Conservation (phyloP, 306 rosid species). For the Citrullus colocynthis region DNA sequence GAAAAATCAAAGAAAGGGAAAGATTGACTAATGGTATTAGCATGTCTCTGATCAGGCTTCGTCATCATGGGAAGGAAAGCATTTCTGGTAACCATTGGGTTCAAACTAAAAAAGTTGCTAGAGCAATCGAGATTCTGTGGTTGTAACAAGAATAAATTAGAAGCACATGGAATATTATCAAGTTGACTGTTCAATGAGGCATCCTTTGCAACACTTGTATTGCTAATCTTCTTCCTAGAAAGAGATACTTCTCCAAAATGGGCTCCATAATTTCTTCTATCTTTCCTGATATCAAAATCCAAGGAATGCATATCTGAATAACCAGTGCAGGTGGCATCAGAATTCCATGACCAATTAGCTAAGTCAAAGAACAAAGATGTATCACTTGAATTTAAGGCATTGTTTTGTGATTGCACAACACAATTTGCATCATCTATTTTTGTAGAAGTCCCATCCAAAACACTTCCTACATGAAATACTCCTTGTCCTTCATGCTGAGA, state of each 20-base stretch:
- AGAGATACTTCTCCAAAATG: constrained; percentile 21
- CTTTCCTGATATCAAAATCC: constrained; percentile 17
- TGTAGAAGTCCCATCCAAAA: constrained; percentile 20
- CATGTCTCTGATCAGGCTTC: constrained; percentile 25
- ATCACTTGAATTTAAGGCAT: constrained; percentile 21
- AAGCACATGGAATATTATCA: constrained; percentile 16
- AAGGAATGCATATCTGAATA: constrained; percentile 10
- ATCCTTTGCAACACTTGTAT: constrained; percentile 19
- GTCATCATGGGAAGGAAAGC: constrained; percentile 27
- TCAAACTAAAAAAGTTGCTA: constrained; percentile 48
- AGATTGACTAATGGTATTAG: constrained; percentile 15
- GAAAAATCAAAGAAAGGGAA: constrained; percentile 67
- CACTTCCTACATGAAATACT: constrained; percentile 12
- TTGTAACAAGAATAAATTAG: constrained; percentile 22
- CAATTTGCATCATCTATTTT: constrained; percentile 17
- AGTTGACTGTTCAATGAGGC: constrained; percentile 21
- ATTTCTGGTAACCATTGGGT: constrained; percentile 60
- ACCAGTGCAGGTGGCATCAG: constrained; percentile 18
- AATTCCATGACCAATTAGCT: constrained; percentile 20
- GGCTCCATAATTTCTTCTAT: constrained; percentile 20
- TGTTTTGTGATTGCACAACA: constrained; percentile 18
- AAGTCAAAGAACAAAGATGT: constrained; percentile 21
- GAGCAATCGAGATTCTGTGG: constrained; percentile 24
- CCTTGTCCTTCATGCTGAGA: constrained; percentile 30
- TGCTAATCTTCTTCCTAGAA: constrained; percentile 16